Evolutionary conservation across 805 yeast species (phyloP).

Genomic region (Tetrapisispora fleetii): DNA sequence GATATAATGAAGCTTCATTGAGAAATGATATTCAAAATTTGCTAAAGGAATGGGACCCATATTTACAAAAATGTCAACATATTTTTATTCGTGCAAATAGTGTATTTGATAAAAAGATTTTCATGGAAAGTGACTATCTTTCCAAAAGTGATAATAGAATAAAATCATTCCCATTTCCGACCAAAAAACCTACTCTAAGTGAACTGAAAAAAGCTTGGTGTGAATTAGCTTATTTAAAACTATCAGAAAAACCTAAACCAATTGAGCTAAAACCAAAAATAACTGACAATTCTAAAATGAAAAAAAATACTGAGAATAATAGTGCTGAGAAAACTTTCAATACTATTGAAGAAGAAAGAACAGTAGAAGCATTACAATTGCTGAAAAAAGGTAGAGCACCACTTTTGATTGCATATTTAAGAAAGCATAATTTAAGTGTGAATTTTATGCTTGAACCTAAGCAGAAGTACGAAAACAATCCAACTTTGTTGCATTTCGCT

Average conservation of each 20-base stretch:
- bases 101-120: conserved; percentile 47
- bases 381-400: conserved; percentile 74
- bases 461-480: conserved; percentile 41
- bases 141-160: conserved; percentile 50
- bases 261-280: conserved; percentile 24
- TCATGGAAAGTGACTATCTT: conserved; percentile 52
- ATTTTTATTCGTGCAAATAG: conserved; percentile 81
- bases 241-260: conserved; percentile 46
- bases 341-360: conserved; percentile 7
- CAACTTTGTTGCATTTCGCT: conserved; percentile 75
- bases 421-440: conserved; percentile 43
- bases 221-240: conserved; percentile 51
- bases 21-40: conserved; percentile 67
- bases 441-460: conserved; percentile 50
- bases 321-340: conserved; percentile 29
- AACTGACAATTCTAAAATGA: conserved; percentile 2
- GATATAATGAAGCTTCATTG: conserved; percentile 82
- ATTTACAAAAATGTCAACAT: conserved; percentile 50
- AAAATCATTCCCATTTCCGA: conserved; percentile 74
- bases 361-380: conserved; percentile 48
- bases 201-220: conserved; percentile 83
- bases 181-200: conserved; percentile 71
- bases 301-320: conserved; percentile 6
- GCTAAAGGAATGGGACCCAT: conserved; percentile 52
- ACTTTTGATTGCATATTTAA: conserved; percentile 50